Percentiles rank a stretch among this genome's conserved stretches.
Evolutionary conservation across 805 yeast species (phyloP).

Genomic region (Nakazawaea anatomiae): DNA sequence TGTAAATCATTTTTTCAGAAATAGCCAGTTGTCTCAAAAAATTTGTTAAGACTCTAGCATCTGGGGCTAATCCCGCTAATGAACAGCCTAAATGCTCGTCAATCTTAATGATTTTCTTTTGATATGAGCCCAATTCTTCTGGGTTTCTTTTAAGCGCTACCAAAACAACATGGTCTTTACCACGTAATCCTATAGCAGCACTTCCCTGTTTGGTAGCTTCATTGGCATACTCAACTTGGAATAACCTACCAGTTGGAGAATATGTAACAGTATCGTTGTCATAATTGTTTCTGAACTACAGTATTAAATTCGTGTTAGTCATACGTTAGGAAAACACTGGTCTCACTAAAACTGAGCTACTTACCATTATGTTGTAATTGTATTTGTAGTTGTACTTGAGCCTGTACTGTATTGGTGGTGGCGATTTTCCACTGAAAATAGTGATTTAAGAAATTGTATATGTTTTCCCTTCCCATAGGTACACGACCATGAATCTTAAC

Average conservation of each 20-base stretch:
- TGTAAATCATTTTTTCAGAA: constrained; percentile 76
- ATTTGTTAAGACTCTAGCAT: constrained; percentile 89
- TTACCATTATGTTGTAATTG: not conserved
- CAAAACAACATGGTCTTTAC: constrained; percentile 81
- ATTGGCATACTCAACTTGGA: constrained; percentile 85
- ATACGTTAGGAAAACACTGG: no score
- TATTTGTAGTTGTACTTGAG: not conserved
- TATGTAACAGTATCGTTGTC: constrained; percentile 98
- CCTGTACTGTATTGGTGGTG: not conserved
- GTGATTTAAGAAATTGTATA: not conserved
- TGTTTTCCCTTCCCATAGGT: not conserved
- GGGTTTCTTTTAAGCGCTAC: constrained; percentile 95
- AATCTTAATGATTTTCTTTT: constrained; percentile 84
- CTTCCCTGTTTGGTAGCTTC: constrained; percentile 98
- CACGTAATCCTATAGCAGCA: constrained; percentile 91
- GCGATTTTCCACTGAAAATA: not conserved
- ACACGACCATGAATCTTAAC: not conserved
- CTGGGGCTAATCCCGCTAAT: constrained; percentile 96
- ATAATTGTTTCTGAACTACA: constrained; percentile 91
- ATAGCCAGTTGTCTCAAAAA: constrained; percentile 88
- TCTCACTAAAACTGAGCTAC: not conserved
- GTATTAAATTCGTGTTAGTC: not conserved
- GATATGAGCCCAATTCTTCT: constrained; percentile 95
- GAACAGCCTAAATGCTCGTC: constrained; percentile 95
- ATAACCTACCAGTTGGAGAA: constrained; percentile 90